These are phyloP conservation scores for Starmera pachycereana DNA, from an alignment of 805 yeast genomes.

Conservation along the genomic window DNA sequence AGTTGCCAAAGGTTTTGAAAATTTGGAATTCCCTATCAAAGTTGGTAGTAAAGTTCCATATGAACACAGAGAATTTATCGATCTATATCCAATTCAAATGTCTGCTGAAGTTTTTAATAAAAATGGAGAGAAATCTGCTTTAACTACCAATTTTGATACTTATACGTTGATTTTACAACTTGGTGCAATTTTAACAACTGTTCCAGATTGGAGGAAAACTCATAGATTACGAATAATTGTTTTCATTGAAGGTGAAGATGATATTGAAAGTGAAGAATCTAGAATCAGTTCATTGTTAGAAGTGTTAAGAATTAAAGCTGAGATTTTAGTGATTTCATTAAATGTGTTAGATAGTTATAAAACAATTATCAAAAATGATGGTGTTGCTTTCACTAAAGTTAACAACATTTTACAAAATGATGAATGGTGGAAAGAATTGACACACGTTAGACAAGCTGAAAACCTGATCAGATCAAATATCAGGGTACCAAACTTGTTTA, in stretches of 20 bases:
- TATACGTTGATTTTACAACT: conserved; percentile 87
- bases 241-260: conserved; percentile 71
- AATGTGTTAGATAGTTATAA: conserved; percentile 53
- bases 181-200: conserved; percentile 89
- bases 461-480: conserved; percentile 14
- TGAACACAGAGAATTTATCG: conserved; percentile 48
- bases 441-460: conserved; percentile 38
- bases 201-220: conserved; percentile 81
- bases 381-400: conserved; percentile 33
- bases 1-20: conserved; percentile 79
- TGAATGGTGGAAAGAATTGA: conserved; percentile 78
- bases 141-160: conserved; percentile 91
- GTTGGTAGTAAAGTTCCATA: conserved; percentile 21
- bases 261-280: conserved; percentile 56
- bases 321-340: conserved; percentile 64
- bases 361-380: conserved; percentile 63
- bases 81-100: conserved; percentile 95
- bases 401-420: conserved; percentile 44
- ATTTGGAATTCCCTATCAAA: conserved; percentile 51
- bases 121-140: conserved; percentile 52
- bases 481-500: conserved; percentile 24
- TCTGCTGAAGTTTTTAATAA: conserved; percentile 65
- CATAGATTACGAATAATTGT: conserved; percentile 74
- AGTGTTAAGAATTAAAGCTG: conserved; percentile 78
- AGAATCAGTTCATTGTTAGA: conserved; percentile 56